Percentiles rank a stretch among this genome's conserved stretches.
Conservation (phyloP, 345 rosid species). For the Gossypium mustelinum region DNA sequence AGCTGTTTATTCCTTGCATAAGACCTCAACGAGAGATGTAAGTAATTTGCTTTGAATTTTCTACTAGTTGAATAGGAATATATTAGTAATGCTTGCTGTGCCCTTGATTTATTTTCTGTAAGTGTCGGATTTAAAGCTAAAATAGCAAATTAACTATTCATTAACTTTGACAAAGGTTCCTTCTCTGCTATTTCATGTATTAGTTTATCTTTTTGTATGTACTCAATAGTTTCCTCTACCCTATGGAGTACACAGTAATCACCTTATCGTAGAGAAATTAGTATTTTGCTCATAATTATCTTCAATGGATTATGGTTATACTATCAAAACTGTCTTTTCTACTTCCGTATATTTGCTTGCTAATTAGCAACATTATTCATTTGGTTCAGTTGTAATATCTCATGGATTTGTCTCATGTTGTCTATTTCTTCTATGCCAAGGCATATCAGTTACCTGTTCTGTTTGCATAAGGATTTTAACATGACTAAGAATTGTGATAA, state of each 20-base stretch:
- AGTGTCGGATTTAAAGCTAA: background rate
- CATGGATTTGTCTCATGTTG: background rate
- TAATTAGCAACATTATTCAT: background rate
- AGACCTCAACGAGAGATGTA: slow-evolving; percentile 96
- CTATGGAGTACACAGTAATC: background rate
- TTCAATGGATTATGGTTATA: background rate
- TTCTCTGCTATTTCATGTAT: background rate
- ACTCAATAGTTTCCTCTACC: background rate
- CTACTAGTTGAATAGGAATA: background rate
- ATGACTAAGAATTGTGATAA: background rate
- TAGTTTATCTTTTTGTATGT: background rate
- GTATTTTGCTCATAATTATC: background rate
- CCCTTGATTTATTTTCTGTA: slow-evolving; percentile 1
- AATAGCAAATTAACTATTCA: background rate
- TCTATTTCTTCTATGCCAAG: background rate
- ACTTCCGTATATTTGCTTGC: background rate
- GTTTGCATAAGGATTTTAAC: background rate
- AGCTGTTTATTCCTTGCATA: slow-evolving; percentile 96
- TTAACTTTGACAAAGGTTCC: background rate
- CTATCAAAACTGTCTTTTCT: background rate
- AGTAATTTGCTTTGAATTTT: slow-evolving; percentile 19
- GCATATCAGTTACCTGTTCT: background rate
- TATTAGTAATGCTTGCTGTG: background rate
- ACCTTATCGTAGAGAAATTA: background rate
- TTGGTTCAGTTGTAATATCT: background rate